Evolutionary conservation across 2,329 filamentous ascomycete genomes (phyloP).

Genomic region (Ambrosiella xylebori): DNA sequence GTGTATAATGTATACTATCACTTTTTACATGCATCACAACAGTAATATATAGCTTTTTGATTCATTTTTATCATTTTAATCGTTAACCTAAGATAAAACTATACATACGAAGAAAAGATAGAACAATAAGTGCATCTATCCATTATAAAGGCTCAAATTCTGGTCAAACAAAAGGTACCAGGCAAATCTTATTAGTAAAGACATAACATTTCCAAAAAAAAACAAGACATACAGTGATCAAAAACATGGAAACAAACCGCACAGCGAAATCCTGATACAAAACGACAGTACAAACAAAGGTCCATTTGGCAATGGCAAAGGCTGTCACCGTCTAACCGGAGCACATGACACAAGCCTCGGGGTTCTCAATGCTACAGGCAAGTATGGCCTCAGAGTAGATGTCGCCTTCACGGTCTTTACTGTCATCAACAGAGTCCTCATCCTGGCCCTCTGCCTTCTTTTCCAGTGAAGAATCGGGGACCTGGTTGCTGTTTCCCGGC

Average conservation of each 20-base stretch:
- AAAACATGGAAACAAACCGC: neutral
- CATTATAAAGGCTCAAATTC: neutral
- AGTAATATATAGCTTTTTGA: no score
- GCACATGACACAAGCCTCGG: conserved; percentile 91
- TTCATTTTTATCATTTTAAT: neutral
- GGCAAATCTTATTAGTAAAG: neutral
- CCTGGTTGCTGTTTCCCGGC: conserved; percentile 43
- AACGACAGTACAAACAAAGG: neutral
- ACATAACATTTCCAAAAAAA: neutral
- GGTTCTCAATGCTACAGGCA: conserved; percentile 94
- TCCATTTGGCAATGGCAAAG: neutral
- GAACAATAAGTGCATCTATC: neutral
- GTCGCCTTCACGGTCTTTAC: conserved; percentile 63
- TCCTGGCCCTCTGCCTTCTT: conserved; percentile 40
- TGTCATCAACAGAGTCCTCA: conserved; percentile 57
- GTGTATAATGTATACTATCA: no score
- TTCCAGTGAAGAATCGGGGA: conserved; percentile 38
- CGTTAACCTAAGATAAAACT: neutral
- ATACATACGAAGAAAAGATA: neutral
- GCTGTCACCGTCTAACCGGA: conserved; percentile 47
- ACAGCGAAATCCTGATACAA: neutral
- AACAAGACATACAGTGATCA: neutral
- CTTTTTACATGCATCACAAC: no score
- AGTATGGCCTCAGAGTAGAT: conserved; percentile 91
- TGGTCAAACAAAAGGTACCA: no score